Percentiles rank a stretch among this genome's conserved stretches.
These are phyloP conservation scores for Zostera marina DNA, from an alignment of 116 monocot species.

Conservation along the genomic window DNA sequence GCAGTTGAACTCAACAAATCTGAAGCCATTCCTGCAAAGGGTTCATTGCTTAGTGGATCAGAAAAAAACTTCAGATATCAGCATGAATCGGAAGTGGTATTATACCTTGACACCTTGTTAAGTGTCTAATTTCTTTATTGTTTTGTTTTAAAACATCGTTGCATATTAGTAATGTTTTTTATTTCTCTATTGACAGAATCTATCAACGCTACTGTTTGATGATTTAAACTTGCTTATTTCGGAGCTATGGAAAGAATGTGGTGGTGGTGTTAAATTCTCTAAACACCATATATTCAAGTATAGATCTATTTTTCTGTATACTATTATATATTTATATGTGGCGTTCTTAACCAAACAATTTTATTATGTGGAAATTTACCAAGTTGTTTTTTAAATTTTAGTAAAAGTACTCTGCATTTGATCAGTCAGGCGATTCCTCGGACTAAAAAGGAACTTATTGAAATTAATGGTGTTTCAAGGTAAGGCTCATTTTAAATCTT, in stretches of 20 bases:
- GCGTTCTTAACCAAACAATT: background rate
- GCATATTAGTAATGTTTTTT: background rate
- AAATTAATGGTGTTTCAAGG: constrained; percentile 77
- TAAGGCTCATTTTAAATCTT: constrained; percentile 16
- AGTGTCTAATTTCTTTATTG: background rate
- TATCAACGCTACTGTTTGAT: constrained; percentile 44
- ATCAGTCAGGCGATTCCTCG: constrained; percentile 67
- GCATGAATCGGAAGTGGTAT: constrained; percentile 41
- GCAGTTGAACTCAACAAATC: constrained; percentile 19
- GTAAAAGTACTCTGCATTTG: constrained; percentile 57
- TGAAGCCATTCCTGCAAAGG: constrained; percentile 39
- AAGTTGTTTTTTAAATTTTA: constrained; percentile 10
- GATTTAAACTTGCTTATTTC: constrained; percentile 45
- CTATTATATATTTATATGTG: background rate
- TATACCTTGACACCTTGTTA: background rate
- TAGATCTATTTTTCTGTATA: constrained; percentile 5
- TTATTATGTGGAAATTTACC: background rate
- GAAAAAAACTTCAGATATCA: constrained; percentile 14
- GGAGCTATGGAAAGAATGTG: constrained; percentile 47
- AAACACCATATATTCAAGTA: constrained; percentile 79
- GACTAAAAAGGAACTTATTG: constrained; percentile 71
- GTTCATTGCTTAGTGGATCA: constrained; percentile 21
- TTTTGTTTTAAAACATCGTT: constrained; percentile 1
- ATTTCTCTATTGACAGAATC: constrained; percentile 15
- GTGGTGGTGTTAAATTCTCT: constrained; percentile 39